Evolutionary conservation across 73 alveolate species (phyloP).

Genomic region (Tetrahymena elliotti): DNA sequence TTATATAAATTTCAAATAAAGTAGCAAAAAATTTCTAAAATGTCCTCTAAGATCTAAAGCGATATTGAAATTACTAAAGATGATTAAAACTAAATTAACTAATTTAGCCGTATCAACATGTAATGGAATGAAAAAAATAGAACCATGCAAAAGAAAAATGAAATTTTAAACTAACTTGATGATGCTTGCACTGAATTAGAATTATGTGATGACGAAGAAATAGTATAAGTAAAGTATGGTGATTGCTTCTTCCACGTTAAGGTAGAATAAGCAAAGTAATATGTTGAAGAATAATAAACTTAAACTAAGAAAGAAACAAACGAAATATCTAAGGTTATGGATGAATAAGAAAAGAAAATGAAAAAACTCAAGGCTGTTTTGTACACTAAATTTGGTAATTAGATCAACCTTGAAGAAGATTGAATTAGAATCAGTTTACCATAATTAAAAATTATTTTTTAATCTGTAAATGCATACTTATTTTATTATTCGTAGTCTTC

Average conservation of each 20-base stretch:
- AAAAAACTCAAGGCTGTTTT: neutral
- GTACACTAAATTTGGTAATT: neutral
- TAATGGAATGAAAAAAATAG: neutral
- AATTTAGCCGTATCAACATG: neutral
- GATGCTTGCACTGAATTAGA: neutral
- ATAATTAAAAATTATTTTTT: too few species aligned
- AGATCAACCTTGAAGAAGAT: neutral
- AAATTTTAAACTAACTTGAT: neutral
- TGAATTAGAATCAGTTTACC: neutral
- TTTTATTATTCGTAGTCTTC: neutral
- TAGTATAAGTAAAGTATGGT: neutral
- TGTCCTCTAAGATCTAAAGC: neutral
- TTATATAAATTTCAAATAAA: neutral
- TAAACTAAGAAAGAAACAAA: neutral
- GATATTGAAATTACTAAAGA: neutral
- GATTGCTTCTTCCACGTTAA: neutral
- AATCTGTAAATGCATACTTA: neutral
- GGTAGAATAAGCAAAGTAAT: neutral
- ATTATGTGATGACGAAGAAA: neutral
- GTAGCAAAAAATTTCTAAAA: neutral
- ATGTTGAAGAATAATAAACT: neutral
- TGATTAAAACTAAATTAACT: neutral
- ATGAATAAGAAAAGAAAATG: neutral
- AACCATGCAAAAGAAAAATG: neutral
- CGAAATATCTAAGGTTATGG: neutral